Evolutionary conservation across 2,329 filamentous ascomycete genomes (phyloP), one percentile per base, ranked within the genome.

Genomic region (Aspergillus pseudoviridinutans): DNA sequence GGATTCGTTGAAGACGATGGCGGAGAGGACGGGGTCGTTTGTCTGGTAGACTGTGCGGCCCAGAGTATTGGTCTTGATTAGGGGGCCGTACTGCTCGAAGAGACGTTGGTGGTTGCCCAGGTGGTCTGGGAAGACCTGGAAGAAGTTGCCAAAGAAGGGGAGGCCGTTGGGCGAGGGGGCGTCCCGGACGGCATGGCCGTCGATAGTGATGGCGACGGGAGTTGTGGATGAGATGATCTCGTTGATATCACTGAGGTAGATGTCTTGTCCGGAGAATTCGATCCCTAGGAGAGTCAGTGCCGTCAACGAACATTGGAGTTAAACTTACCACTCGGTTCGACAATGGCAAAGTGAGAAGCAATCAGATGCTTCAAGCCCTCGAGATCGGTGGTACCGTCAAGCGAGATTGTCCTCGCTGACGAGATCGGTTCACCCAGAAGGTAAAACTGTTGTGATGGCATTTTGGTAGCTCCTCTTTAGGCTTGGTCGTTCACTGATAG

Each of bases 41-140:
- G 82, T 84, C 28, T 77, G 75, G 61, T 82, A 84, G 7, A 76
- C 72, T 0, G 67, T 72, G 53, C 69, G 79, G 8, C 82, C 82
- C 71, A 84, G 77, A 65, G 78, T 83, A 22, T 66, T 79, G 0
- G 82, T 84, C 60, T 76, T 76, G 65, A 85, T 76, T 1, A 85
- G 58, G 0, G 79, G 77, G 0, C 82, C 82, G 58, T 82, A 84
- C 41, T 76, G 76, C 1, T 80, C 77, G 53, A 84, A 84, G 1
- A 84, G 71, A 0, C 82, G 75, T 49, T 83, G 76, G 56, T 83
- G 79, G 67, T 85, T 85, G 3, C 83, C 82, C 1, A 85, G 73
- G 58, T 83, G 82, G 60, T 85, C 83, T 0, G 83, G 83, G 62
- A 78, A 85, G 9, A 84, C 68, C 58, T 84, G 81, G 49, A 80